Percentiles rank a stretch among this genome's conserved stretches.
phyloP scores from a whole-genome alignment of 352 stramenopile species.

The Phytophthora ramorum region DNA sequence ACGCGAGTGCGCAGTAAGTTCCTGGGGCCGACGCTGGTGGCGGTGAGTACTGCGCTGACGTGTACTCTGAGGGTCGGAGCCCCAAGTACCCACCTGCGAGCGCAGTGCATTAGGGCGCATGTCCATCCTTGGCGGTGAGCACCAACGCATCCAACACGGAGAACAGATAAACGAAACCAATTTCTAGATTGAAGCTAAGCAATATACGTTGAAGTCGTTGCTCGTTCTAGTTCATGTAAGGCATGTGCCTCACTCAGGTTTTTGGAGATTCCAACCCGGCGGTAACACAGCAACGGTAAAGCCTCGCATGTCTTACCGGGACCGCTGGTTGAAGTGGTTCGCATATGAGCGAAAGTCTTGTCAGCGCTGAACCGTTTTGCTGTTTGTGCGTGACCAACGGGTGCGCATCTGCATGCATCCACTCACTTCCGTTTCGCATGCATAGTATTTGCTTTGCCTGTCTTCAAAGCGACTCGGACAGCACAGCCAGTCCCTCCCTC shows the following conservation, averaged over 20 bases:
- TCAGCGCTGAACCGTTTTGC: slow-evolving; percentile 20
- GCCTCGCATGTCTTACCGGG: background rate
- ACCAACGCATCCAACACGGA: too few species aligned
- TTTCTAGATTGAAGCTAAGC: background rate
- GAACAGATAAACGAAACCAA: background rate
- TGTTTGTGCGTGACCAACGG: slow-evolving; percentile 26
- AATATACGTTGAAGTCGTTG: background rate
- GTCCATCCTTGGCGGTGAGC: slow-evolving; percentile 15
- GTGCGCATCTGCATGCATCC: background rate
- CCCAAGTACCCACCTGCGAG: slow-evolving; percentile 8
- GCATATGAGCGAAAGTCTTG: slow-evolving; percentile 7
- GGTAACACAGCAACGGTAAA: slow-evolving; percentile 4
- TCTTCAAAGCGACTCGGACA: too few species aligned
- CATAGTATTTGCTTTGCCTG: too few species aligned
- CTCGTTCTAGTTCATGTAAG: background rate
- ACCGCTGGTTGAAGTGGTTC: slow-evolving; percentile 1
- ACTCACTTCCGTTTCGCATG: background rate
- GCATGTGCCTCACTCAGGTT: background rate
- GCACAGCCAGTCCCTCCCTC: too few species aligned
- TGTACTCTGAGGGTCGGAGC: slow-evolving; percentile 10
- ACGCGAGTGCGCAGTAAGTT: too few species aligned
- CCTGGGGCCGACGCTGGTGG: too few species aligned
- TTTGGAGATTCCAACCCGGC: too few species aligned
- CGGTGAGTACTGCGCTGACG: slow-evolving; percentile 18
- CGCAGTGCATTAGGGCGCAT: slow-evolving; percentile 25